phyloP scores from a whole-genome alignment of 179 eudicot genomes.

The Nepenthes alata region DNA sequence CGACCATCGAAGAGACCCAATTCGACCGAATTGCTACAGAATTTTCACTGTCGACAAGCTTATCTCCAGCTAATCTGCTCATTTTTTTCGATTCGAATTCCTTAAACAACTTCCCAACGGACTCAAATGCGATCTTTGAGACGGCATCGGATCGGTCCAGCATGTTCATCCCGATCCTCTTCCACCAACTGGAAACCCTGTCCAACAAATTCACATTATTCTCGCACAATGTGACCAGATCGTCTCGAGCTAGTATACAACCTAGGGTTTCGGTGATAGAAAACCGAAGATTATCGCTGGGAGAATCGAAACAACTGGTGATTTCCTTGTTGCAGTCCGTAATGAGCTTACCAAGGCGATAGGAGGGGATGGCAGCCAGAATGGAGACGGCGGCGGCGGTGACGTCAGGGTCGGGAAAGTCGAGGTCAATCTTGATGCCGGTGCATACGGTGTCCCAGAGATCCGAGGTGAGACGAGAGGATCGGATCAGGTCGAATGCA shows the following conservation, averaged over 20 bases:
- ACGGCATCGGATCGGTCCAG: slow-evolving; percentile 62
- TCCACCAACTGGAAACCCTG: slow-evolving; percentile 77
- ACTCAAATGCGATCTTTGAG: slow-evolving; percentile 76
- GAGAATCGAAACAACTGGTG: slow-evolving; percentile 57
- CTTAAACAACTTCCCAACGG: slow-evolving; percentile 76
- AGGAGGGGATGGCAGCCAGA: slow-evolving; percentile 72
- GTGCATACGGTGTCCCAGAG: slow-evolving; percentile 64
- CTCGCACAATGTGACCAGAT: slow-evolving; percentile 72
- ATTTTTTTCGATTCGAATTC: slow-evolving; percentile 82
- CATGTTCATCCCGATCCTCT: slow-evolving; percentile 64
- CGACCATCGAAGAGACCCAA: slow-evolving; percentile 84
- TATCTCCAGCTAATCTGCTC: slow-evolving; percentile 92
- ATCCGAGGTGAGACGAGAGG: slow-evolving; percentile 78
- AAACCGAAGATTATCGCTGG: slow-evolving; percentile 49
- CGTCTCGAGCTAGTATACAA: slow-evolving; percentile 78
- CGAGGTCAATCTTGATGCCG: slow-evolving; percentile 63
- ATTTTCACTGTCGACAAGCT: slow-evolving; percentile 87
- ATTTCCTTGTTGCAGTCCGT: slow-evolving; percentile 44
- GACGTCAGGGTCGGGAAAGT: slow-evolving; percentile 90
- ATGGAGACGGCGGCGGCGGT: slow-evolving; percentile 78
- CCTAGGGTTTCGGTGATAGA: slow-evolving; percentile 86
- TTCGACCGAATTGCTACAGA: slow-evolving; percentile 81
- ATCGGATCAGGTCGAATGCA: slow-evolving; percentile 82
- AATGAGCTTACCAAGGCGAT: slow-evolving; percentile 51
- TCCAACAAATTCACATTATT: slow-evolving; percentile 65